Evolutionary conservation across 371 early-diverging fungal genomes (phyloP), one percentile per base, ranked within the genome.

Genomic region (Mucor lusitanicus): DNA sequence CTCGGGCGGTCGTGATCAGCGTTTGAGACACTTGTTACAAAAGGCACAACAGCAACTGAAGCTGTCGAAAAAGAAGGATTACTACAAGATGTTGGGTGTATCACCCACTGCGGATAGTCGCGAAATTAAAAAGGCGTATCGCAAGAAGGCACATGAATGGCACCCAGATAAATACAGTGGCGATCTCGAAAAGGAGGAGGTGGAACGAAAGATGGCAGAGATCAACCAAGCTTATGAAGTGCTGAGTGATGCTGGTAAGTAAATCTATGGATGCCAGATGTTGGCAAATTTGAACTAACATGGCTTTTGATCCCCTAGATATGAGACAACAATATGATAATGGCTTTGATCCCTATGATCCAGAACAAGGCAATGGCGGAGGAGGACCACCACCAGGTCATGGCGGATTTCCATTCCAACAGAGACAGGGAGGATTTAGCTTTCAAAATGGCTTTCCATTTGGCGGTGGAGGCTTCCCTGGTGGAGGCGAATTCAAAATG

Each of bases 171-270:
- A 93, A 60, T 94, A 95, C 74, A 74, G 74, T 17, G 97, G 95
- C 13, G 94, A 95, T 19, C 70, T 93, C 68, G 54, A 81, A 8
- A 84, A 88, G 67, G 94, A 95, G 15, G 77, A 89, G 48, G 97
- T 93, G 11, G 88, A 92, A 73, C 85, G 85, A 73, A 95, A 94
- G 85, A 97, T 97, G 97, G 88, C 92, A 12, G 92, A 93, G n/a
- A 89, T 97, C 69, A 97, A 97, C 71, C 89, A 91, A 71, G 97
- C 99, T 2, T 95, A 97, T 75, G 95, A 95, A 81, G 92, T 96
- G 1, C 75, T 97, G 59, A 88, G 84, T 59, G 88, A 97, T 74
- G 89, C 92, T 44, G 90, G 88, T 88, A 77, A 48, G 56, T 19
- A 27, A 19, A 21, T 3, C 3, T 19, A 46, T 46, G 19, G 0